phyloP scores from a whole-genome alignment of 352 stramenopile genomes.

The Aphanomyces euteiches region DNA sequence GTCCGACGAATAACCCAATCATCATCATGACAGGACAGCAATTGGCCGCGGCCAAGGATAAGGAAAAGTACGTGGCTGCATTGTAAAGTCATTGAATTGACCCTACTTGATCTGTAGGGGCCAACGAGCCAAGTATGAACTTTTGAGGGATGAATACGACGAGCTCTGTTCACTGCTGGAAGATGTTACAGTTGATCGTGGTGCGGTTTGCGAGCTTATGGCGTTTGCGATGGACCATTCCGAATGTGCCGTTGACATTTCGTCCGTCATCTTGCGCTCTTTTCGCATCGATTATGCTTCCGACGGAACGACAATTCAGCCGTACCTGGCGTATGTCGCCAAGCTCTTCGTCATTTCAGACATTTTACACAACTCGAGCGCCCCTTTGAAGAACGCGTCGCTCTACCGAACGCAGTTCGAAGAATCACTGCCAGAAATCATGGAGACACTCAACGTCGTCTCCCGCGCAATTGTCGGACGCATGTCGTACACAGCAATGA shows the following conservation, averaged over 20 bases:
- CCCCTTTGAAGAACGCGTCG: slow-evolving; percentile 84
- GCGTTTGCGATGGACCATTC: slow-evolving; percentile 78
- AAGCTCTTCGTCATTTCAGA: slow-evolving; percentile 83
- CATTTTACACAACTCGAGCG: slow-evolving; percentile 87
- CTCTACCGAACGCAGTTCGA: slow-evolving; percentile 86
- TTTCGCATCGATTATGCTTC: slow-evolving; percentile 41
- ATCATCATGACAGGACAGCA: slow-evolving; percentile 67
- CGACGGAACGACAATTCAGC: slow-evolving; percentile 21
- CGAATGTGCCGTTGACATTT: slow-evolving; percentile 66
- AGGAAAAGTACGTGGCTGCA: slow-evolving; percentile 37
- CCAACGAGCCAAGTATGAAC: slow-evolving; percentile 43
- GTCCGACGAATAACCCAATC: slow-evolving; percentile 27
- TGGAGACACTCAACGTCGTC: slow-evolving; percentile 49
- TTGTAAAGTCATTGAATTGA: too few relatives aligned
- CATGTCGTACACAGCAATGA: slow-evolving; percentile 79
- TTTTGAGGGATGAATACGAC: slow-evolving; percentile 53
- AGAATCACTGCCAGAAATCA: slow-evolving; percentile 68
- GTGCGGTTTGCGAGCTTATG: slow-evolving; percentile 68
- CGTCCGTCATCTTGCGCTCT: slow-evolving; percentile 43
- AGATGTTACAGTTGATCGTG: slow-evolving; percentile 55
- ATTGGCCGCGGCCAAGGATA: slow-evolving; percentile 60
- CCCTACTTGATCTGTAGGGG: slow-evolving; percentile 33
- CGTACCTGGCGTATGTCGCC: slow-evolving; percentile 50
- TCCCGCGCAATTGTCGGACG: slow-evolving; percentile 58
- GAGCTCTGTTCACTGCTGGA: slow-evolving; percentile 47